These are phyloP conservation scores for Rhodofomes roseus DNA, from an alignment of 1,284 basidiomycete genomes.

Conservation along the genomic window DNA sequence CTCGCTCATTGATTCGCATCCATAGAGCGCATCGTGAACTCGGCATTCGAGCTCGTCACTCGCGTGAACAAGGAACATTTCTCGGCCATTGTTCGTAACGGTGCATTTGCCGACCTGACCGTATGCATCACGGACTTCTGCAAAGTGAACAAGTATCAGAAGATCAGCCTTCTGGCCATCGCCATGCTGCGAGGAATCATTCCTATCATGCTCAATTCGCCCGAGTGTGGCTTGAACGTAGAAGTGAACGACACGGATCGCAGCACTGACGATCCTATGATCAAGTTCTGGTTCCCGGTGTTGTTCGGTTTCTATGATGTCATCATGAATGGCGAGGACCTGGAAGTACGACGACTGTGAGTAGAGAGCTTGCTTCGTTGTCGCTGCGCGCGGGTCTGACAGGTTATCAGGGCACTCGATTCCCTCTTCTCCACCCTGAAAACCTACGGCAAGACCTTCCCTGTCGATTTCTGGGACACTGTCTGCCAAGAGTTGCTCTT, in stretches of 20 bases:
- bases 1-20: background rate
- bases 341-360: slow-evolving; percentile 94
- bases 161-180: slow-evolving; percentile 94
- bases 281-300: slow-evolving; percentile 96
- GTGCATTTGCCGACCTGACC: slow-evolving; percentile 93
- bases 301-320: slow-evolving; percentile 98
- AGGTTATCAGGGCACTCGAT: slow-evolving; percentile 77
- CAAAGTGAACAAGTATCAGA: slow-evolving; percentile 98
- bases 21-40: slow-evolving; percentile 87
- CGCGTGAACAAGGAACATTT: slow-evolving; percentile 92
- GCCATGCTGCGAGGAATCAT: slow-evolving; percentile 94
- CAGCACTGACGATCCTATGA: slow-evolving; percentile 76
- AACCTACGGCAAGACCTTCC: slow-evolving; percentile 83
- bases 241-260: slow-evolving; percentile 35
- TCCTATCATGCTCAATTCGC: slow-evolving; percentile 84
- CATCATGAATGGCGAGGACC: slow-evolving; percentile 99
- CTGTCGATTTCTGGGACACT: slow-evolving; percentile 97
- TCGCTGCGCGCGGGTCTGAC: background rate
- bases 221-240: slow-evolving; percentile 70
- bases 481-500: slow-evolving; percentile 96
- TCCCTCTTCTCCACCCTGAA: slow-evolving; percentile 95
- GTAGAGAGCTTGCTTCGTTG: slow-evolving; percentile 28
- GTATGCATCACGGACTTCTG: slow-evolving; percentile 99
- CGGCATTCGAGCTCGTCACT: slow-evolving; percentile 96
- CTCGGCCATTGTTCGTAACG: slow-evolving; percentile 84